These are phyloP conservation scores for Fusarium avenaceum DNA, from an alignment of 2,329 filamentous ascomycete genomes.

Conservation along the genomic window DNA sequence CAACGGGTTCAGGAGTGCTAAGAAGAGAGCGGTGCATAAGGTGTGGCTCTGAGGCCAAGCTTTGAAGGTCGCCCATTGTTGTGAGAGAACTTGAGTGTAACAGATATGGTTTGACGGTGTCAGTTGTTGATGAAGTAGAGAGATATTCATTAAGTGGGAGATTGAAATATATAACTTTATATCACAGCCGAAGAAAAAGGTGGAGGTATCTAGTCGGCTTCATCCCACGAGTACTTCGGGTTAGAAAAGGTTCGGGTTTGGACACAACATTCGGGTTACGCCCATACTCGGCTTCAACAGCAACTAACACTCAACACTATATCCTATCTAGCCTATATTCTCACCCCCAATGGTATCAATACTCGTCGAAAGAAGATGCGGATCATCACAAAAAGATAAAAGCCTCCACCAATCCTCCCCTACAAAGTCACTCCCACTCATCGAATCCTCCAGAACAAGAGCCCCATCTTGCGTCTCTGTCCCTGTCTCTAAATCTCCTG, in stretches of 20 bases:
- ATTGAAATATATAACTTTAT: background rate
- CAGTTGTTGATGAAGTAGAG: fast-evolving
- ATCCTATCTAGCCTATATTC: background rate
- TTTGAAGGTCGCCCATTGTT: slow-evolving; percentile 14
- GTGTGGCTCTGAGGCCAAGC: slow-evolving; percentile 25
- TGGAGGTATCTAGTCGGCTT: slow-evolving; percentile 12
- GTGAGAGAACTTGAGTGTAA: background rate
- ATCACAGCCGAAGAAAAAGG: background rate
- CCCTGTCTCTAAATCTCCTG: background rate
- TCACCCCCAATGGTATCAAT: slow-evolving; percentile 12
- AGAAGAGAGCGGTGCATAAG: slow-evolving; percentile 55
- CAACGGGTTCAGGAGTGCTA: slow-evolving; percentile 52
- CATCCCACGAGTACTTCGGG: slow-evolving; percentile 13
- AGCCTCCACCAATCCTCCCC: slow-evolving; percentile 46
- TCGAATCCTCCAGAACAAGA: background rate
- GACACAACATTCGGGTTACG: slow-evolving; percentile 13
- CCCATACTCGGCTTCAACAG: background rate
- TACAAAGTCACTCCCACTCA: slow-evolving; percentile 23
- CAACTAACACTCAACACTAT: background rate
- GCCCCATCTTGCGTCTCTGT: fast-evolving
- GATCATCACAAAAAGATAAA: slow-evolving; percentile 46
- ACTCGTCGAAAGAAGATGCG: slow-evolving; percentile 44
- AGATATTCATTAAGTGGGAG: fast-evolving
- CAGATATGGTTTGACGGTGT: background rate
- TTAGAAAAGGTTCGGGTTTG: slow-evolving; percentile 20